Evolutionary conservation across 139 green algal genomes (phyloP).

Genomic region (Desmodesmus armatus): DNA sequence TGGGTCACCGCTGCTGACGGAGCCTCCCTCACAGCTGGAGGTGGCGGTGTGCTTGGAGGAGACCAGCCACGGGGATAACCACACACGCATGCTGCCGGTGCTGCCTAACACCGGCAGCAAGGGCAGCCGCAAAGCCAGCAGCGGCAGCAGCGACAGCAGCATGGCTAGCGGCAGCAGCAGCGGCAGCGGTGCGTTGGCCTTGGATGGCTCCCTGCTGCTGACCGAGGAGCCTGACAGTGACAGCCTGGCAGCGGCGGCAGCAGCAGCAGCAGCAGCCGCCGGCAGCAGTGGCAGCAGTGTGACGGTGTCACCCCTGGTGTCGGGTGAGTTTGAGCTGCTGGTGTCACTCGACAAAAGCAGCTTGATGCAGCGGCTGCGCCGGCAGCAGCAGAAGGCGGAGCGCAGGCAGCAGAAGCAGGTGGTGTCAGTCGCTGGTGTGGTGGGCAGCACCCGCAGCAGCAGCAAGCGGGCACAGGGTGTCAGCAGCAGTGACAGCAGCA

Average conservation of each 20-base stretch:
- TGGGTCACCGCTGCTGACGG: not conserved
- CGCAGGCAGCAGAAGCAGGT: not conserved
- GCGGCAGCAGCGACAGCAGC: not conserved
- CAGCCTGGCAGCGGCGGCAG: conserved; percentile 15
- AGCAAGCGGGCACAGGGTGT: not conserved
- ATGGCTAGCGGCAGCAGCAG: not conserved
- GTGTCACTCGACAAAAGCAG: conserved; percentile 20
- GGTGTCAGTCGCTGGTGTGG: too few species aligned
- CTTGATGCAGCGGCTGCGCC: not conserved
- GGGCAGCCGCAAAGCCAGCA: not conserved
- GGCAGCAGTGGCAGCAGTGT: conserved; percentile 12
- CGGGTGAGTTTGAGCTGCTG: conserved; percentile 24
- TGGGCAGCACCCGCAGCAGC: not conserved
- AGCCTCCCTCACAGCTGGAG: not conserved
- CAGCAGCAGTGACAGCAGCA: not conserved
- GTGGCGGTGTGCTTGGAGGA: not conserved
- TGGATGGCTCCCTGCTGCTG: conserved; percentile 11
- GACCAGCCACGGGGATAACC: not conserved
- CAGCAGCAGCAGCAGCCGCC: conserved; percentile 8
- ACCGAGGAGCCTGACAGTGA: conserved; percentile 18
- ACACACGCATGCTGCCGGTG: not conserved
- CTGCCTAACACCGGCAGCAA: not conserved
- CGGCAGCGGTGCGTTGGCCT: not conserved
- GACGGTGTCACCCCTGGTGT: not conserved
- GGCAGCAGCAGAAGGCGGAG: not conserved